These are phyloP conservation scores for Hericium rajendrae DNA, from an alignment of 768 basidiomycete genomes.

Conservation along the genomic window DNA sequence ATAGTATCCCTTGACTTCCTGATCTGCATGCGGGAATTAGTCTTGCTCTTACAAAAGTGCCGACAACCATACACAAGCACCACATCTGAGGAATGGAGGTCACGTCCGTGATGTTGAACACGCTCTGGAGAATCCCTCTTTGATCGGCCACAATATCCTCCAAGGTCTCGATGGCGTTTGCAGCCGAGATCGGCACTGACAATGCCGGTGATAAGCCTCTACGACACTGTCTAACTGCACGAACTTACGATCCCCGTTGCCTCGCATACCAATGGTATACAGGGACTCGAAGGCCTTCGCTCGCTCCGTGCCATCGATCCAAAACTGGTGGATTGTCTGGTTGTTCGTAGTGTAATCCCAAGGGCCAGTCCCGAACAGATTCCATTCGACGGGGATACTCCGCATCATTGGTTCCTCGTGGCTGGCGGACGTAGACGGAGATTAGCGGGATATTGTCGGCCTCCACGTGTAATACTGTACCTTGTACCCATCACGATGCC, in stretches of 20 bases:
- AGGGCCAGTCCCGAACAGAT: slow-evolving; percentile 39
- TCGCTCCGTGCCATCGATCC: slow-evolving; percentile 49
- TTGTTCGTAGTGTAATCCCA: slow-evolving; percentile 57
- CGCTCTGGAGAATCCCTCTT: slow-evolving; percentile 43
- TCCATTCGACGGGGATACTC: slow-evolving; percentile 59
- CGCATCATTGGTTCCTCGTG: slow-evolving; percentile 74
- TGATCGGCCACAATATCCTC: slow-evolving; percentile 52
- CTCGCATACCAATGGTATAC: slow-evolving; percentile 67
- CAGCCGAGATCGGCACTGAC: slow-evolving; percentile 38
- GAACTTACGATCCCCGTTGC: slow-evolving; percentile 30
- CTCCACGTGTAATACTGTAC: not conserved
- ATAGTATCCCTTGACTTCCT: slow-evolving; percentile 61
- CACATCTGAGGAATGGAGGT: slow-evolving; percentile 55
- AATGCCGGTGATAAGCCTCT: too few relatives aligned
- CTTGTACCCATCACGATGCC: slow-evolving; percentile 68
- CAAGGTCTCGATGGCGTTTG: slow-evolving; percentile 37
- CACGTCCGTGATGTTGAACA: slow-evolving; percentile 37
- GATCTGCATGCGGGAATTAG: slow-evolving; percentile 20
- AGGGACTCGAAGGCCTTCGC: slow-evolving; percentile 52
- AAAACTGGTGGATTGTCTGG: slow-evolving; percentile 48
- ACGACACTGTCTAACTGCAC: not conserved
- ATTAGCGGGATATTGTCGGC: not conserved
- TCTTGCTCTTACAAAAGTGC: not conserved
- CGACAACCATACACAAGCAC: slow-evolving; percentile 37
- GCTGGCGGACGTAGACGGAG: slow-evolving; percentile 11